Evolutionary conservation across 2,329 filamentous ascomycete genomes (phyloP).

Genomic region (Lachnellula suecica): DNA sequence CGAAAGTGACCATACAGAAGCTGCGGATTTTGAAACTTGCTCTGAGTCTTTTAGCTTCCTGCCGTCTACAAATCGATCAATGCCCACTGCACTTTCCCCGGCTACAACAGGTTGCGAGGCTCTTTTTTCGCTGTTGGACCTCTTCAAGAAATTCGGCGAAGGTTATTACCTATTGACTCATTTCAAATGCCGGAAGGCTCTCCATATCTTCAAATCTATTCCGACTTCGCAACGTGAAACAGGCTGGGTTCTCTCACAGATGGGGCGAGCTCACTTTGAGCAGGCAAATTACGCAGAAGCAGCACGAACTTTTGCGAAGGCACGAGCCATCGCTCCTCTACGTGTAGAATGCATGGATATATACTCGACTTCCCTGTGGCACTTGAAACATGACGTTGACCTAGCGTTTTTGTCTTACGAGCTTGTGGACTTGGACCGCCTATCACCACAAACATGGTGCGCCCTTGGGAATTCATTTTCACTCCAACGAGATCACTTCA

Average conservation of each 20-base stretch:
- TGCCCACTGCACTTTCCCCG: background rate
- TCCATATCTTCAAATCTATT: background rate
- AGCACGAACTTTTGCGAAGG: background rate
- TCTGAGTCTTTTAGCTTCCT: background rate
- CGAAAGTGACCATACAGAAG: background rate
- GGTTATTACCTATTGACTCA: background rate
- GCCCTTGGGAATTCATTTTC: background rate
- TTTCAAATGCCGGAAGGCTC: background rate
- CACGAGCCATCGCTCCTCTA: background rate
- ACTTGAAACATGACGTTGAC: background rate
- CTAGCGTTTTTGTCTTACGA: background rate
- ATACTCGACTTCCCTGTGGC: background rate
- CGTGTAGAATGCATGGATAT: background rate
- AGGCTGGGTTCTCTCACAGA: background rate
- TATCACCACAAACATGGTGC: conserved; percentile 1
- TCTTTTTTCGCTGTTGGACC: background rate
- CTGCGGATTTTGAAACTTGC: background rate
- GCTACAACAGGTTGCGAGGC: background rate
- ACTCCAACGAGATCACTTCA: background rate
- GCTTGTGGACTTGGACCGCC: background rate
- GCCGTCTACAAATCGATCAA: background rate
- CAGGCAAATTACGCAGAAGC: background rate
- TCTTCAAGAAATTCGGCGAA: background rate
- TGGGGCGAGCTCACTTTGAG: background rate
- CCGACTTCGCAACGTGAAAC: background rate